Evolutionary conservation across 1,284 basidiomycete genomes (phyloP), one percentile per base, ranked within the genome.

Genomic region (Irpex sp.): DNA sequence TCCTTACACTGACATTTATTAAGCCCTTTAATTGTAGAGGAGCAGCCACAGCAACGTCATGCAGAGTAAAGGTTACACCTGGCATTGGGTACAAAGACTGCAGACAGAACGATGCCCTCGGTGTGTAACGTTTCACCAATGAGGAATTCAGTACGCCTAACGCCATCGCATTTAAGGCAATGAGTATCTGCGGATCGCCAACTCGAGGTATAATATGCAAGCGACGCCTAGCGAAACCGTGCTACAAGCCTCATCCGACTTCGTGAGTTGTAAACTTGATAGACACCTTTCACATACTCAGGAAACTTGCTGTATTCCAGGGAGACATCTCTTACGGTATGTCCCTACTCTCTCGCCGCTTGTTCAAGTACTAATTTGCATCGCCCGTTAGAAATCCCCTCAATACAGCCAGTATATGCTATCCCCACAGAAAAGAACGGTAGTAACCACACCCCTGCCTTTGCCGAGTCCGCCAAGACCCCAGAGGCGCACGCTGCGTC

Each of bases 41-140:
- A 2, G 91, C 89, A 1, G 88, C 82, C 0, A 75, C 84, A 40
- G 89, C 91, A 0, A 89, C 92, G 0, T 89, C 84, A 1, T 94
- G 92, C 71, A 79, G 79, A 57, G 78, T 85, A 44, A 80, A 85
- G 49, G 79, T 90, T 59, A 67, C 63, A 0, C 62, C 69, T 1
- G 73, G 75, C 15, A 74, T 73, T 1, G 73, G 78, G 2, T 81
- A 79, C 21, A 83, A 82, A 61, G 90, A 93, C 67, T 76, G 92
- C 15, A 79, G 85, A 5, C 87, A 91, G 72, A 92, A 91, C 67
- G 74, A 76, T 54, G 79, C 79, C 3, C 77, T 91, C 0, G 83
- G 88, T 86, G 65, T 60, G 74, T 56, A 26, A 26, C 38, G 9
- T 11, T 19, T 51, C 49, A 5, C 5, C 49, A 51, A 56, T 40